Evolutionary conservation across 1,284 basidiomycete species (phyloP).

Genomic region (Ceratobasidium theobromae): DNA sequence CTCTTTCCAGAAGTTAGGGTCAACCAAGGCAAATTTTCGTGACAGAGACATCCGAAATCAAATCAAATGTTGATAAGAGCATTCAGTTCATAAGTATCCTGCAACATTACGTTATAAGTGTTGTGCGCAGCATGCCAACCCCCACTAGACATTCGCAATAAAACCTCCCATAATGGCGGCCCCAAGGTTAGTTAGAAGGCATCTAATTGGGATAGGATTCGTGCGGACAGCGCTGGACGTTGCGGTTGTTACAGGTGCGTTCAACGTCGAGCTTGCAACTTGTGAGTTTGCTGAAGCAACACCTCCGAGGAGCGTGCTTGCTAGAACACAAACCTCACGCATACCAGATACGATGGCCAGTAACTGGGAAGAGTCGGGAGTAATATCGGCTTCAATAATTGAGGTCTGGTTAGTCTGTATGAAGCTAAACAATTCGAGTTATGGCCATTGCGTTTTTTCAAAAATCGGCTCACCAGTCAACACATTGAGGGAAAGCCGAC

Average conservation of each 20-base stretch:
- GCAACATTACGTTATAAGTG: no score
- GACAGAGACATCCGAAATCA: no score
- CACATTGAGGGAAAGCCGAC: constrained; percentile 65
- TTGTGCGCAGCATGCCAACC: no score
- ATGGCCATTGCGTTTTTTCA: neutral
- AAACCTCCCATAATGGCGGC: no score
- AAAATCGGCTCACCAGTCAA: constrained; percentile 56
- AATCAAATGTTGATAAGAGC: no score
- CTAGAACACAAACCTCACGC: constrained; percentile 54
- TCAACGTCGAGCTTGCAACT: constrained; percentile 42
- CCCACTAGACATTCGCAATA: neutral
- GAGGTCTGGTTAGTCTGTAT: constrained; percentile 58
- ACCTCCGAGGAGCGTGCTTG: constrained; percentile 55
- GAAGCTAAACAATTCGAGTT: constrained; percentile 48
- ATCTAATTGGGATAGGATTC: no score
- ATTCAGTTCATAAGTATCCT: no score
- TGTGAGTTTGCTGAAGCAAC: constrained; percentile 54
- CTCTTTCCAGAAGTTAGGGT: no score
- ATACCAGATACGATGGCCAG: constrained; percentile 54
- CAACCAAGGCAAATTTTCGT: no score
- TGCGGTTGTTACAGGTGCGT: constrained; percentile 12
- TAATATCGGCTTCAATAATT: constrained; percentile 45
- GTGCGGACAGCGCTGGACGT: constrained; percentile 3
- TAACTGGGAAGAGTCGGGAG: constrained; percentile 45
- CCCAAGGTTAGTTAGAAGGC: no score